phyloP scores from a whole-genome alignment of 2,329 filamentous ascomycete species.

The Microdochium trichocladiopsis region DNA sequence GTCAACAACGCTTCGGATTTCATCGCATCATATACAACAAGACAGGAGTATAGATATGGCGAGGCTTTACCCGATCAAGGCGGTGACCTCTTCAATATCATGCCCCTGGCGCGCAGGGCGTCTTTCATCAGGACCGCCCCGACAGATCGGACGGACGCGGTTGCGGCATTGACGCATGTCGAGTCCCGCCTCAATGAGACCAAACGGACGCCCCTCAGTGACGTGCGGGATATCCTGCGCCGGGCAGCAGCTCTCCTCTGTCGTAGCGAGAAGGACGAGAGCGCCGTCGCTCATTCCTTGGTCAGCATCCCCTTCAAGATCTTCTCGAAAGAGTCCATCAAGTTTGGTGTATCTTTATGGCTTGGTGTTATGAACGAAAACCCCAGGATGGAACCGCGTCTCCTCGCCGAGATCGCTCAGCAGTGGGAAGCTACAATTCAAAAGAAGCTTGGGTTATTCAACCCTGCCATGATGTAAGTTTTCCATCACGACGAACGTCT shows the following conservation, averaged over 20 bases:
- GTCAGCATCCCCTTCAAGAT: constrained; percentile 89
- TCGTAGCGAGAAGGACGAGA: constrained; percentile 66
- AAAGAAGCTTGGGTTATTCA: constrained; percentile 75
- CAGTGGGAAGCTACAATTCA: constrained; percentile 85
- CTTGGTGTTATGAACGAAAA: constrained; percentile 96
- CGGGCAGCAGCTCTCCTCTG: constrained; percentile 83
- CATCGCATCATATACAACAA: constrained; percentile 91
- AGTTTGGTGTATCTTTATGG: constrained; percentile 92
- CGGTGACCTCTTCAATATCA: constrained; percentile 55
- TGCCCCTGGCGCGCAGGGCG: constrained; percentile 45
- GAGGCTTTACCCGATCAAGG: constrained; percentile 67
- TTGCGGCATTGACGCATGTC: constrained; percentile 64
- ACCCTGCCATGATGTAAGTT: constrained; percentile 54
- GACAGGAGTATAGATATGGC: constrained; percentile 89
- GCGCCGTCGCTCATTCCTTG: constrained; percentile 75
- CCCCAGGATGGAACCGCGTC: constrained; percentile 74
- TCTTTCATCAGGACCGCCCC: constrained; percentile 45
- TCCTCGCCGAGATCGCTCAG: constrained; percentile 80
- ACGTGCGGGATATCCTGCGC: constrained; percentile 75
- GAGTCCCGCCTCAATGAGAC: constrained; percentile 63
- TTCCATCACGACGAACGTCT: not conserved
- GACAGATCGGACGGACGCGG: constrained; percentile 49
- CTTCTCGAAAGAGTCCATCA: constrained; percentile 93
- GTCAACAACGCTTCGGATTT: constrained; percentile 95
- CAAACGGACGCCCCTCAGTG: constrained; percentile 62